A percentile compares a stretch with the other conserved stretches of the same genome.
Evolutionary conservation across 176 grass and related monocot species (phyloP).

Genomic region (Microstegium vimineum): DNA sequence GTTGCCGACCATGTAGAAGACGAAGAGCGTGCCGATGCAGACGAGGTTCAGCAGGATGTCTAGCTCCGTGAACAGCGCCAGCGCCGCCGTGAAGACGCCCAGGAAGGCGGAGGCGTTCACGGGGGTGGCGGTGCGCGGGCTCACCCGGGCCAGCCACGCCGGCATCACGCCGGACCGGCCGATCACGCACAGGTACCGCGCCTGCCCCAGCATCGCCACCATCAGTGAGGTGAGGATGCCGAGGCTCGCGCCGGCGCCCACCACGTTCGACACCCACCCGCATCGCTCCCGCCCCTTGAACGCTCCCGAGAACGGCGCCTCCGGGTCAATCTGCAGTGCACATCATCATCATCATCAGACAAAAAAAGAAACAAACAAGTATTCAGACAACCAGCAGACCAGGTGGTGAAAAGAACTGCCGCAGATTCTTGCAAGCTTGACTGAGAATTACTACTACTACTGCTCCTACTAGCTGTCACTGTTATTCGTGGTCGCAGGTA

Average conservation of each 20-base stretch:
- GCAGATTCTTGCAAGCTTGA: no score
- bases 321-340: conserved; percentile 81
- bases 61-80: conserved; percentile 89
- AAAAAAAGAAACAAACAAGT: background rate
- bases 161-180: conserved; percentile 85
- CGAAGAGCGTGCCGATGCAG: conserved; percentile 95
- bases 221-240: conserved; percentile 90
- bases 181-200: conserved; percentile 88
- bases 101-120: conserved; percentile 87
- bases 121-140: conserved; percentile 65
- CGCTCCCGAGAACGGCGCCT: conserved; percentile 81
- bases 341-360: background rate
- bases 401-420: background rate
- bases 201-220: conserved; percentile 91
- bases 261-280: conserved; percentile 84
- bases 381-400: background rate
- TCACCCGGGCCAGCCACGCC: conserved; percentile 68
- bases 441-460: background rate
- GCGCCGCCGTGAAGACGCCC: conserved; percentile 65
- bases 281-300: conserved; percentile 53
- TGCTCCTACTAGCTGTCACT: background rate
- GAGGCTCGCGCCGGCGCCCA: conserved; percentile 73
- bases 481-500: background rate
- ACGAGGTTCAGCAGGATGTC: conserved; percentile 83
- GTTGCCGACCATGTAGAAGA: conserved; percentile 99